A percentile compares a stretch with the other conserved stretches of the same genome.
phyloP scores from a whole-genome alignment of 2,329 filamentous ascomycete genomes.

The Geoglossum cookeanum region DNA sequence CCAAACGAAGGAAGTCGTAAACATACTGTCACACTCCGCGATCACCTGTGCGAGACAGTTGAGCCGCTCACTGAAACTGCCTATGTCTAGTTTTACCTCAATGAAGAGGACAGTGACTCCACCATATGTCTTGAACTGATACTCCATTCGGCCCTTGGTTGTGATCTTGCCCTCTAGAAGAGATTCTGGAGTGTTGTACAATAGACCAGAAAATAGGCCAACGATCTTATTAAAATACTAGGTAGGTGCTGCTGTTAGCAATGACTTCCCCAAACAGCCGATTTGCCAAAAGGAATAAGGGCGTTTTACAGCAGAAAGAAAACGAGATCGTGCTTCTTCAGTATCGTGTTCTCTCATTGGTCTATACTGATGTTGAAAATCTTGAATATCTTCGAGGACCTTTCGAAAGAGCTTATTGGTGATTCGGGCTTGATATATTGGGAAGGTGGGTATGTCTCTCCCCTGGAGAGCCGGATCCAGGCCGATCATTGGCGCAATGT shows the following conservation, averaged over 20 bases:
- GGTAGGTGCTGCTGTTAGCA: neutral
- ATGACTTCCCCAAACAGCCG: neutral
- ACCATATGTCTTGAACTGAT: neutral
- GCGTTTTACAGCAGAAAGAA: no score
- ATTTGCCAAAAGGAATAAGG: no score
- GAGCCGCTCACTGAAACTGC: neutral
- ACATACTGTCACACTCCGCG: neutral
- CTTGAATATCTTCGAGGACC: neutral
- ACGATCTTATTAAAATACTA: conserved; percentile 1
- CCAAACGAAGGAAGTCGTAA: neutral
- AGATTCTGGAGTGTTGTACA: neutral
- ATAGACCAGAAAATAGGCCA: neutral
- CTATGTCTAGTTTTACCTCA: neutral
- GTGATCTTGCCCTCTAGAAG: neutral
- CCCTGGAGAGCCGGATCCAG: neutral
- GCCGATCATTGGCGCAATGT: neutral
- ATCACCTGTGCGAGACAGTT: neutral
- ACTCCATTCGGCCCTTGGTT: neutral
- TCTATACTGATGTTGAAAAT: neutral
- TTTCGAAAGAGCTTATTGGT: neutral
- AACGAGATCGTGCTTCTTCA: neutral
- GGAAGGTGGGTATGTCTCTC: neutral
- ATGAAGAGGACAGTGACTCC: neutral
- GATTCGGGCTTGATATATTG: neutral
- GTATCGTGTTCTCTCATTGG: neutral